These are phyloP conservation scores for carrot (Daucus carota) DNA, from an alignment of 129 eudicot genomes.

Conservation along the genomic window DNA sequence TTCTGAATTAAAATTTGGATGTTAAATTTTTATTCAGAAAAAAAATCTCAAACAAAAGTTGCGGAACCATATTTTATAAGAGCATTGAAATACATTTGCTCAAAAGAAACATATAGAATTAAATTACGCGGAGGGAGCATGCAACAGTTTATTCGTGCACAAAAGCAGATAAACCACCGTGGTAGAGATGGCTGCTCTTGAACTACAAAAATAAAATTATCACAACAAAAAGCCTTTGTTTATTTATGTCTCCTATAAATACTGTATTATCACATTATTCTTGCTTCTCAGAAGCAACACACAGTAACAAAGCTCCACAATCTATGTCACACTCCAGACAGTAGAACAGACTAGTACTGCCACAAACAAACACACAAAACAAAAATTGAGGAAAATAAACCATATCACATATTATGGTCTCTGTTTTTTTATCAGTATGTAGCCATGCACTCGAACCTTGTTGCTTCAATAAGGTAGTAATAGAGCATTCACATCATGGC, in stretches of 20 bases:
- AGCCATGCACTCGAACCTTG: neutral
- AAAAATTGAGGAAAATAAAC: neutral
- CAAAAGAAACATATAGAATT: too few relatives aligned
- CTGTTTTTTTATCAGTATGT: neutral
- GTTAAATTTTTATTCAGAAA: too few relatives aligned
- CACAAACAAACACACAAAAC: neutral
- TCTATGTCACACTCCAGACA: neutral
- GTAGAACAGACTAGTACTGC: neutral
- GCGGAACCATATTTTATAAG: too few relatives aligned
- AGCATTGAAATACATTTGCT: too few relatives aligned
- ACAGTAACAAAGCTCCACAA: neutral
- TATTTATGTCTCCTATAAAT: neutral
- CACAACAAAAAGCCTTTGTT: neutral
- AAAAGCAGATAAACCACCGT: too few relatives aligned
- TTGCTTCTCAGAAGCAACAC: neutral
- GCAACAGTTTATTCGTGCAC: too few relatives aligned
- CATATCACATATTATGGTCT: neutral
- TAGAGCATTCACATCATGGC: slow-evolving; percentile 43
- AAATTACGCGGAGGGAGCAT: too few relatives aligned
- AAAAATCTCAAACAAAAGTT: too few relatives aligned
- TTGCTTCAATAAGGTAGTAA: slow-evolving; percentile 29
- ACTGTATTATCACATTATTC: neutral
- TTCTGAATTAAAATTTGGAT: too few relatives aligned
- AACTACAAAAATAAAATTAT: too few relatives aligned
- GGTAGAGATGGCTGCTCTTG: too few relatives aligned